A percentile compares a stretch with the other conserved stretches of the same genome.
These are phyloP conservation scores for Colletotrichum aenigma DNA, from an alignment of 2,329 filamentous ascomycete species.

Conservation along the genomic window DNA sequence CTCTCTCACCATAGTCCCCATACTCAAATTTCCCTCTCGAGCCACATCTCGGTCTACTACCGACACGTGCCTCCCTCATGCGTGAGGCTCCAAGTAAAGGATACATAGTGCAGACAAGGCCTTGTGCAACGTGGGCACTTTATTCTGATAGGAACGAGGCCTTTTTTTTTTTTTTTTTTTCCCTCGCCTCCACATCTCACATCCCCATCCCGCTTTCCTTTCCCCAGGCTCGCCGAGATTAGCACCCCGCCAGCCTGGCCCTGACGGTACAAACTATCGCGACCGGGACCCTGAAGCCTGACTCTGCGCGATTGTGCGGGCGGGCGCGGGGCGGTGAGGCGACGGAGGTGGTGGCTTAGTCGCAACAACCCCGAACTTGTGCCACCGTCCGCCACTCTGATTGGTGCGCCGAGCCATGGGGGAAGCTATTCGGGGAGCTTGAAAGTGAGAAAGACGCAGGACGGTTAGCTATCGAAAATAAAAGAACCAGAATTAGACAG, in stretches of 20 bases:
- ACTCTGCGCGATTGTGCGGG: conserved; percentile 1
- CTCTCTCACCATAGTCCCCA: not conserved
- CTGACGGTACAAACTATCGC: not conserved
- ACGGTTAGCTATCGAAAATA: not conserved
- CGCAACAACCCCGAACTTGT: conserved; percentile 13
- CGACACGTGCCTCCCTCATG: conserved; percentile 11
- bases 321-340: conserved; percentile 20
- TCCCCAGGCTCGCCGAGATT: conserved; percentile 18
- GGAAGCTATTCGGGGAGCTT: conserved; percentile 9
- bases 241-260: conserved; percentile 2
- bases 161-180: too few relatives aligned
- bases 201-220: conserved; percentile 8
- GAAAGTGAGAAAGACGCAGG: not conserved
- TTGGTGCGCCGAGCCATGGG: not conserved
- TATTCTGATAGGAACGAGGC: not conserved
- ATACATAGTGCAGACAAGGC: not conserved
- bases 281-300: not conserved
- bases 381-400: conserved; percentile 13
- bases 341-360: conserved; percentile 16
- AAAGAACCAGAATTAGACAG: not conserved
- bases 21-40: not conserved
- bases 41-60: conserved; percentile 17
- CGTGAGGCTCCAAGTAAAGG: not conserved
- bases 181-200: not conserved
- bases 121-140: not conserved